Evolutionary conservation across 2,329 filamentous ascomycete genomes (phyloP), one percentile per base, ranked within the genome.

Genomic region (Trichophaea hybrida): DNA sequence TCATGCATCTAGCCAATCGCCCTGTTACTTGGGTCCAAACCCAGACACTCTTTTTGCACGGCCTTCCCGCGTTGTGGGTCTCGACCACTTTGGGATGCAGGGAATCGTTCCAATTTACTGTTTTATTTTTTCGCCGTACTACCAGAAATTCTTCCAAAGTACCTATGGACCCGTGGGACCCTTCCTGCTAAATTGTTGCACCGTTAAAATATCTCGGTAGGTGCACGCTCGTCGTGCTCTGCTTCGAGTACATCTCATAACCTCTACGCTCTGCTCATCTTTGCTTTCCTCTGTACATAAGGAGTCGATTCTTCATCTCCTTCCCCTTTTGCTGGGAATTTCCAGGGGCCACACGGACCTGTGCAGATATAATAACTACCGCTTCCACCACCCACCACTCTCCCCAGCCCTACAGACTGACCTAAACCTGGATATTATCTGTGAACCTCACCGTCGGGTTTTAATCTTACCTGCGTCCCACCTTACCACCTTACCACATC

Each of bases 401-500:
- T 24, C 5, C n/a, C 33, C 50, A 53, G 50, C 50, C 50, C 50
- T 53, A 53, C 50, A 37, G 33, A 46, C 40, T n/a, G 40, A 46
- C 13, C 40, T 50, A 17, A 50, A 50, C 7, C 50, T 24, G 33
- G 32, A 34, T 37, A 17, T 3, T 32, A 35, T 35, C 40, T 53
- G 7, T 33, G 32, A 53, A 35, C 50, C 50, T 53, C 50, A 37
- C 32, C 6, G 24, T 24, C 50, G 50, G 32, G 32, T 49, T 24
- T 43, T 49, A 5, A 49, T 49, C 44, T 49, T 24, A 49, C 44
- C 6, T 49, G 44, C 44, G 44, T 49, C 44, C 44, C 44, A 49
- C 44, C 44, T 24, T 24, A 24, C 24, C 24, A 24, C 24, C 24
- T 24, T 24, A 24, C 24, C 24, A 24, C 24, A 24, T 24, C 24